Conservation (phyloP, 176 grass and related monocot genomes). For the Alloteropsis semialata region DNA sequence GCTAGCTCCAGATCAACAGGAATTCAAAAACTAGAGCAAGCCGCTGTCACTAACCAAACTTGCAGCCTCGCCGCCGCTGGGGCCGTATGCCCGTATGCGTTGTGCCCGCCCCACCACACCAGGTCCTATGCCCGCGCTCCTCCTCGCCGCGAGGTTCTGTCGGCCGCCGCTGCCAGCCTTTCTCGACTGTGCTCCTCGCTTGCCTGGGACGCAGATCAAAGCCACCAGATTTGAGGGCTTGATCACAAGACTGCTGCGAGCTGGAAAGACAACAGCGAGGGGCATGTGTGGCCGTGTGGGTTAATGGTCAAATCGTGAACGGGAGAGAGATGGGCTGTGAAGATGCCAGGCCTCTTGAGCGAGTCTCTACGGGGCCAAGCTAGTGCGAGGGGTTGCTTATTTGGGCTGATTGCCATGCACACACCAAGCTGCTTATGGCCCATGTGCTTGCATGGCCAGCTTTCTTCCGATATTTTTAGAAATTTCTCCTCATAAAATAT, state of each 20-base stretch:
- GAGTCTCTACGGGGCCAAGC: neutral
- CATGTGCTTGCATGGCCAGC: too few species aligned
- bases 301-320: too few species aligned
- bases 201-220: neutral
- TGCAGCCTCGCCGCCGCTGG: neutral
- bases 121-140: neutral
- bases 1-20: neutral
- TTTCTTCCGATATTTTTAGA: too few species aligned
- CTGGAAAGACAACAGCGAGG: neutral
- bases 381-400: too few species aligned
- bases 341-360: neutral
- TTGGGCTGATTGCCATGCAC: too few species aligned
- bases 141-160: neutral
- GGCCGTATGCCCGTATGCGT: neutral
- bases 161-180: neutral
- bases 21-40: neutral
- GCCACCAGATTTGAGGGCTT: neutral
- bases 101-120: neutral
- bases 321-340: neutral
- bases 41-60: neutral
- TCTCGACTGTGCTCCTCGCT: neutral
- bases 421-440: too few species aligned
- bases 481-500: too few species aligned
- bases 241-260: neutral
- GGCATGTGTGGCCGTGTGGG: too few species aligned